These are phyloP conservation scores for Leptographium flavum DNA, from an alignment of 2,329 filamentous ascomycete species.

Conservation along the genomic window DNA sequence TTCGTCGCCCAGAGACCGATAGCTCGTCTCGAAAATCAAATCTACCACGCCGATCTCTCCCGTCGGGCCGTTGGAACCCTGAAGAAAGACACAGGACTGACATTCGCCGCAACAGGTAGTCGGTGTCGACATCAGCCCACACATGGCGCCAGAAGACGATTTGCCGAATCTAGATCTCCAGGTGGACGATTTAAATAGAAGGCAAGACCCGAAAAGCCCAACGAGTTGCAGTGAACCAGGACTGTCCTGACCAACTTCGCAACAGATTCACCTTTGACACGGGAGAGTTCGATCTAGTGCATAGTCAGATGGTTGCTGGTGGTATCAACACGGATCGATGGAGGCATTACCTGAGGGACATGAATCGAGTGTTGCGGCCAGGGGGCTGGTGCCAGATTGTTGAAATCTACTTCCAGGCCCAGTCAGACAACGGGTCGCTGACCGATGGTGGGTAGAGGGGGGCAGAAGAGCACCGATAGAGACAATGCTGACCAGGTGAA, in stretches of 20 bases:
- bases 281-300: conserved; percentile 68
- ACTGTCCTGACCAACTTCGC: background rate
- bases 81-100: background rate
- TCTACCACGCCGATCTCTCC: no score
- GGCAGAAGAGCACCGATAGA: background rate
- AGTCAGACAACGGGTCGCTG: conserved; percentile 73
- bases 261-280: conserved; percentile 50
- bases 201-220: conserved; percentile 22
- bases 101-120: conserved; percentile 36
- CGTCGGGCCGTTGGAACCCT: background rate
- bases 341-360: conserved; percentile 62
- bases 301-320: conserved; percentile 58
- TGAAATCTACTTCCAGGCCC: conserved; percentile 75
- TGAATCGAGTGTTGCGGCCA: conserved; percentile 54
- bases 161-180: conserved; percentile 55
- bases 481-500: conserved; percentile 14
- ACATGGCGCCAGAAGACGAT: conserved; percentile 49
- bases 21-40: no score
- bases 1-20: no score
- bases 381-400: conserved; percentile 80
- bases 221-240: background rate
- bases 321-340: conserved; percentile 63
- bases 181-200: conserved; percentile 56
- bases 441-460: conserved; percentile 35
- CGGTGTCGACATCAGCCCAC: conserved; percentile 57